Conservation (phyloP, 2,329 filamentous ascomycete species). For the Colletotrichum horii region DNA sequence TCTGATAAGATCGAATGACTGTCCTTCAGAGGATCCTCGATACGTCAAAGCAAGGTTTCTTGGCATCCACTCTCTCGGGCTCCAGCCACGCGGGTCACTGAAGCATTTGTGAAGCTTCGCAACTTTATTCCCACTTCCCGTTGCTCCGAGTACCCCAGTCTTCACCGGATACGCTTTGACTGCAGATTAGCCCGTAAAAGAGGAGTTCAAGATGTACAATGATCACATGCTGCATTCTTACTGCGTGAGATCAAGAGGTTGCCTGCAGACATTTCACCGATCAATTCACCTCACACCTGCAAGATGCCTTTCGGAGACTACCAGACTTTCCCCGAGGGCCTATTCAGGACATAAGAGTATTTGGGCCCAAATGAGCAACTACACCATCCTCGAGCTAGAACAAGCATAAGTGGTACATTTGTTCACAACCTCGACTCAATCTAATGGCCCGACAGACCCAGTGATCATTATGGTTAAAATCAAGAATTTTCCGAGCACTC, state of each 20-base stretch:
- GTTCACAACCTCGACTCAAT: background rate
- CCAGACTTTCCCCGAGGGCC: no score
- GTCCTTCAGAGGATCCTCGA: background rate
- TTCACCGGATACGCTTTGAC: background rate
- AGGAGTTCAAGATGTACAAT: background rate
- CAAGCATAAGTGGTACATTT: background rate
- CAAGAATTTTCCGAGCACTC: background rate
- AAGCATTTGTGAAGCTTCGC: background rate
- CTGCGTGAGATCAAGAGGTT: background rate
- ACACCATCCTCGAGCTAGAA: background rate
- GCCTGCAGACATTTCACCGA: background rate
- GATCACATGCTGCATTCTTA: background rate
- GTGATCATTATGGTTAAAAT: background rate
- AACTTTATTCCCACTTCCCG: background rate
- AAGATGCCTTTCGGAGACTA: no score
- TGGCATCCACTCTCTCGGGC: background rate
- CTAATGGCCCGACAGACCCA: background rate
- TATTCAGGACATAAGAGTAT: no score
- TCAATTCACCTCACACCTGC: background rate
- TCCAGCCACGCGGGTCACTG: background rate
- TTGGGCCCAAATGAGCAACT: background rate
- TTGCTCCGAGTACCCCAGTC: background rate
- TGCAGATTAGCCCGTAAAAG: background rate
- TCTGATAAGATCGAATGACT: background rate
- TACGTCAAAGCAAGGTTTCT: background rate